Percentiles rank a stretch among this genome's conserved stretches.
Conservation (phyloP, 129 eudicot species). For the Smallanthus sonchifolius region DNA sequence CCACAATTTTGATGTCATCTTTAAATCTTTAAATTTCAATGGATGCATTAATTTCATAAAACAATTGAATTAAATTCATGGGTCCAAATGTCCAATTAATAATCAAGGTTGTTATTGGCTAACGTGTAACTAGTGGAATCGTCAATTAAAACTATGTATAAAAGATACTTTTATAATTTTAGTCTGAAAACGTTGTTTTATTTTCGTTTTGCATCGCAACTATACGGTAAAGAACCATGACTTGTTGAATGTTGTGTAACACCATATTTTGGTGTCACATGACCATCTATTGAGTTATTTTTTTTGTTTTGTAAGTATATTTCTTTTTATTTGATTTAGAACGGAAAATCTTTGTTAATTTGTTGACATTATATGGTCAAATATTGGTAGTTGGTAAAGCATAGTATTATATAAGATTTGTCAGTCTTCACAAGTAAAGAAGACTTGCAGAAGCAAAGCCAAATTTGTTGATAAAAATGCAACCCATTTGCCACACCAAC, state of each 20-base stretch:
- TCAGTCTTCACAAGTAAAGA: constrained; percentile 20
- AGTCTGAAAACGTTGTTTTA: no score
- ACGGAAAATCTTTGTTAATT: not conserved
- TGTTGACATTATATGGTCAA: not conserved
- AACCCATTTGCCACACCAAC: constrained; percentile 19
- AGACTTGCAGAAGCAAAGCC: constrained; percentile 21
- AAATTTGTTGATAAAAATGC: constrained; percentile 8
- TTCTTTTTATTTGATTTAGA: not conserved
- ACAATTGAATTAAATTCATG: constrained; percentile 8
- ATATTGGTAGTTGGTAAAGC: constrained; percentile 11
- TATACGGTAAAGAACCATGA: no score
- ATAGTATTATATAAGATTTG: not conserved
- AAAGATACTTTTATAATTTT: no score
- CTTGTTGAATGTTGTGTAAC: no score
- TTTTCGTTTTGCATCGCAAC: no score
- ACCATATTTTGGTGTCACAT: no score
- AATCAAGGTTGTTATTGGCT: constrained; percentile 9
- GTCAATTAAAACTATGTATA: no score
- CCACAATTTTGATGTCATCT: constrained; percentile 17
- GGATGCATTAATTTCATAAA: constrained; percentile 8
- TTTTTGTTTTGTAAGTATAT: not conserved
- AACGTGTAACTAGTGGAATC: no score
- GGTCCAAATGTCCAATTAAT: constrained; percentile 23
- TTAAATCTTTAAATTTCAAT: constrained; percentile 3
- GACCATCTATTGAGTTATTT: no score